Evolutionary conservation across 768 basidiomycete species (phyloP), one percentile per base, ranked within the genome.

Genomic region (Daedalea quercina): DNA sequence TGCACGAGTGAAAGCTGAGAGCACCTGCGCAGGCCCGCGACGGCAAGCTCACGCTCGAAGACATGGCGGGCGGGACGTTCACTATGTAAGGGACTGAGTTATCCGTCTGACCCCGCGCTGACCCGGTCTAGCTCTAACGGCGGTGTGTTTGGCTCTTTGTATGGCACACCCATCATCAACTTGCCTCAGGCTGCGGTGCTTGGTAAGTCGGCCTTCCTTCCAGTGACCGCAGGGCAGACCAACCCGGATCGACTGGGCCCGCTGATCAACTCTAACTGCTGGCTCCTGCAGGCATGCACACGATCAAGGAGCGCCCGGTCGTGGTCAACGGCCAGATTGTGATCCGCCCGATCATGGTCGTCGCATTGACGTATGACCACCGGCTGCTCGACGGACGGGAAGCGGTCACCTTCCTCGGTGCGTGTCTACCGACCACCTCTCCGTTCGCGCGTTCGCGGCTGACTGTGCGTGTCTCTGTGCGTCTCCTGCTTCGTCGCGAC

Each of bases 91-190:
- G 73, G 34, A 20, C 12, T 23, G 12, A 20, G 26, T 43, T 19
- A 23, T 24, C 7, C 26, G 33, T 28, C 20, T 9, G 15, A 23
- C 25, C 45, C 28, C 40, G 40, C 50, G 35, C 45, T 44, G 49
- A 50, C 42, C 25, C 43, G 53, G 34, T 56, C 22, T 57, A 95
- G 93, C 69, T 98, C 96, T 37, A 99, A 99, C 65, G 96, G 95
- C 43, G 95, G 95, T 62, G 95, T 99, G 67, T 99, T 99, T 64
- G 95, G 95, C 42, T 95, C 92, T 46, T 74, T 99, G 46, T 96
- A 87, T 64, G 95, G 95, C 37, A 99, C 95, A n/a, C 95, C 95
- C 34, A 99, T 99, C 65, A 95, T 98, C 73, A 98, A 97, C 76
- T 75, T 94, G 43, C 95, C 94, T 3, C 95, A 97, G 68, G 73